Evolutionary conservation across 495 filamentous ascomycete genomes (phyloP).

Genomic region (Podospora comata): DNA sequence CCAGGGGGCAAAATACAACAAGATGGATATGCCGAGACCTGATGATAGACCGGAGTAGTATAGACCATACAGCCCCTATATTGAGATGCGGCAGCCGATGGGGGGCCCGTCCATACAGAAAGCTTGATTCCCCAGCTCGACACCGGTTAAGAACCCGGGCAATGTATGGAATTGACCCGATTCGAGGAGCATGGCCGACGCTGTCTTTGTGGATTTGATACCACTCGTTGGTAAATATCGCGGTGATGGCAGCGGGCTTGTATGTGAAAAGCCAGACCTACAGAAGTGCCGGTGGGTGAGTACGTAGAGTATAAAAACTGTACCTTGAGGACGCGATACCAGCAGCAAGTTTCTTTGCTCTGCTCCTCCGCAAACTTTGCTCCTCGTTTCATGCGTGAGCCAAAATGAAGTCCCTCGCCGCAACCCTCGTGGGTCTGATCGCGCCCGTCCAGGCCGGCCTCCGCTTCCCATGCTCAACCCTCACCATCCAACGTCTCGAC

Average conservation of each 20-base stretch:
- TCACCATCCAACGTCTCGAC: constrained; percentile 41
- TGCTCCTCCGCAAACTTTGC: not conserved
- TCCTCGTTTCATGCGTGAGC: not conserved
- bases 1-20: not conserved
- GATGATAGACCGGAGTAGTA: not conserved
- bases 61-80: not conserved
- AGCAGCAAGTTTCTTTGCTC: not conserved
- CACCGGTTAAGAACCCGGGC: not conserved
- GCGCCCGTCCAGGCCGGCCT: constrained; percentile 17
- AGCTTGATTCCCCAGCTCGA: not conserved
- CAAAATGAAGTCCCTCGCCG: constrained; percentile 11
- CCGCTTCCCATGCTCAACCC: constrained; percentile 21
- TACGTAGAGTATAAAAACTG: not conserved
- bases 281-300: not conserved
- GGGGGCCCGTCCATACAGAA: not conserved
- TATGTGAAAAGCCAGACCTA: not conserved
- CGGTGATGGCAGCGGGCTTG: not conserved
- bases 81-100: not conserved
- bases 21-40: not conserved
- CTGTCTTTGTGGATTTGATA: not conserved
- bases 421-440: constrained; percentile 8
- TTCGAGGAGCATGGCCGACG: not conserved
- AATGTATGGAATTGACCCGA: not conserved
- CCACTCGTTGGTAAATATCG: not conserved
- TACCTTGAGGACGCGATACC: not conserved